phyloP scores from a whole-genome alignment of 805 yeast genomes.

The Candida maltosa region DNA sequence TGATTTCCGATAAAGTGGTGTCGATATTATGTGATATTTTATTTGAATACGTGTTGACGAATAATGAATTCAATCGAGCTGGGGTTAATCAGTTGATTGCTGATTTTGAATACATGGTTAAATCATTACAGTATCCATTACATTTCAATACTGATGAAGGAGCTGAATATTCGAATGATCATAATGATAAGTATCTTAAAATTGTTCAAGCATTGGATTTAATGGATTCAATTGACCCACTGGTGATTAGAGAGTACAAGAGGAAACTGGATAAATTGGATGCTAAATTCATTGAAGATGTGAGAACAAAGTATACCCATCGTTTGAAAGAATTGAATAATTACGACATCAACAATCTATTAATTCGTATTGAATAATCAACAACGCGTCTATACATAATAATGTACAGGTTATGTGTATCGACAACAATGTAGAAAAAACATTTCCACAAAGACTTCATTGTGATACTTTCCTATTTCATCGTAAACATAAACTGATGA shows the following conservation, averaged over 20 bases:
- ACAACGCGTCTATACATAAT: too few species aligned
- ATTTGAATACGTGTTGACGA: constrained; percentile 37
- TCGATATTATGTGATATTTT: constrained; percentile 24
- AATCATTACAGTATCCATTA: constrained; percentile 12
- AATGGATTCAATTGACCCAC: constrained; percentile 20
- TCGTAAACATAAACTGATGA: too few species aligned
- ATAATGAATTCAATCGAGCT: constrained; percentile 29
- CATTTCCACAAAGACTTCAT: too few species aligned
- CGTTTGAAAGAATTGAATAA: constrained; percentile 13
- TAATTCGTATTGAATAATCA: too few species aligned
- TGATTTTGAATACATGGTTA: constrained; percentile 23
- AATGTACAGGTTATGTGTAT: too few species aligned
- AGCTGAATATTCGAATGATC: constrained; percentile 15
- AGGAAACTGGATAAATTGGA: constrained; percentile 11
- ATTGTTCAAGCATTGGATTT: constrained; percentile 28
- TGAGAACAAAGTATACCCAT: constrained; percentile 13
- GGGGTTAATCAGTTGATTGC: constrained; percentile 31
- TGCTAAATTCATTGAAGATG: constrained; percentile 11
- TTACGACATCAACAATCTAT: constrained; percentile 23
- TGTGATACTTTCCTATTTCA: too few species aligned
- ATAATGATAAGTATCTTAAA: constrained; percentile 21
- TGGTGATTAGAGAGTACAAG: constrained; percentile 15
- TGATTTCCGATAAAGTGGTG: constrained; percentile 24
- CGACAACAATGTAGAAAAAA: too few species aligned
- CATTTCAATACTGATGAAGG: constrained; percentile 2